Conservation (phyloP, 208 protist species). For the Entamoeba moshkovskii region DNA sequence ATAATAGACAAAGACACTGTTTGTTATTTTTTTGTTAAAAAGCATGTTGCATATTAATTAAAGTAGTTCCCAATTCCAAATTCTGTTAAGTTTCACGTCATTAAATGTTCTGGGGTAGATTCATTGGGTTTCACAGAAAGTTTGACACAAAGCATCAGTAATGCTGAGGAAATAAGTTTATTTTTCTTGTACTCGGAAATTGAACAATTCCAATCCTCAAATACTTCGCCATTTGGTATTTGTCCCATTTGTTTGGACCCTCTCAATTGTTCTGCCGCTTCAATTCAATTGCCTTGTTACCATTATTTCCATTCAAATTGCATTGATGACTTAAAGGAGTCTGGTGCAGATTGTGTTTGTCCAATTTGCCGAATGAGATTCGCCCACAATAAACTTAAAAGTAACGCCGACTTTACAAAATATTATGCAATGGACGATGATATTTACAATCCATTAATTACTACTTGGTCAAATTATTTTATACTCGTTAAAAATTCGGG, state of each 20-base stretch:
- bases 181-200: background rate
- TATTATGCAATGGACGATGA: background rate
- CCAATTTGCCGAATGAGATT: background rate
- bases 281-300: background rate
- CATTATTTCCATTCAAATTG: background rate
- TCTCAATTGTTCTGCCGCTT: background rate
- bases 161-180: background rate
- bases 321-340: background rate
- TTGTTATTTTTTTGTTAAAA: background rate
- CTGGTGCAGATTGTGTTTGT: background rate
- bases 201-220: background rate
- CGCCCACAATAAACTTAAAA: background rate
- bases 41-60: background rate
- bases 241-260: background rate
- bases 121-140: background rate
- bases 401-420: background rate
- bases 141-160: background rate
- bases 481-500: background rate
- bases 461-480: background rate
- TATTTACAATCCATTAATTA: background rate
- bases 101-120: background rate
- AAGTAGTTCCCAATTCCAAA: background rate
- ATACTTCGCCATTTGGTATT: background rate
- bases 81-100: background rate
- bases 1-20: background rate